Evolutionary conservation across 2,329 filamentous ascomycete species (phyloP), one percentile per base, ranked within the genome.

Genomic region (Diplodia seriata): DNA sequence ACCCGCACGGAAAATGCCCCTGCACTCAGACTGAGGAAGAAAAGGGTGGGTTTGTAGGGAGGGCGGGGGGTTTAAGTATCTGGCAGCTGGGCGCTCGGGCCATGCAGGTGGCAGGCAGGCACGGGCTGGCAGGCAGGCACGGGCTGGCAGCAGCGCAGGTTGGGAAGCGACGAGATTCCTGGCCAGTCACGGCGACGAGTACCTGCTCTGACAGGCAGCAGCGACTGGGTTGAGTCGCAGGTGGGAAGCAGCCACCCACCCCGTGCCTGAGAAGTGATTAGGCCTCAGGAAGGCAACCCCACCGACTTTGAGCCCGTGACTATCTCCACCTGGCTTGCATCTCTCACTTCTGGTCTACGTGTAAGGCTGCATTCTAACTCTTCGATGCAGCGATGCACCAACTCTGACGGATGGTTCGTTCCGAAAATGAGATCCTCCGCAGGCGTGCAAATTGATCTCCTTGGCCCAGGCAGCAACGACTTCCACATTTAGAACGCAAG

Each of bases 1-100:
- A 93, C 89, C 90, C 89, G 87, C 87, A 89, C 87, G 87, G 89
- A 86, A 91, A 90, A 90, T 87, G 89, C 90, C 89, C 88, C 82
- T 89, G 89, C 89, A 90, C 87, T 85, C 78, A 83, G 85, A 88
- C 87, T 66, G 75, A 77, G 82, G 72, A 78, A 79, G 63, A 70
- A 70, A 67, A 63, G 23, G 18, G 51, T 65, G 59, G 67, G 43
- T 47, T 47, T 12, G 18, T 18, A 47, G 20, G 43, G 43, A 54
- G 53, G 33, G 56, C 59, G 56, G 67, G 14, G 50, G 43, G 23
- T 26, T 26, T 3, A 26, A 26, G 23, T 26, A 26, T 3, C 23
- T 26, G 23, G 23, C 23, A 26, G 23, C 5, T 56, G 33, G 18
- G 20, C 20, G 33, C 31, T 33, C 14, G 51, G 26, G 18, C 23